Evolutionary conservation across 129 eudicot species (phyloP).

Genomic region (Saposhnikovia divaricata): DNA sequence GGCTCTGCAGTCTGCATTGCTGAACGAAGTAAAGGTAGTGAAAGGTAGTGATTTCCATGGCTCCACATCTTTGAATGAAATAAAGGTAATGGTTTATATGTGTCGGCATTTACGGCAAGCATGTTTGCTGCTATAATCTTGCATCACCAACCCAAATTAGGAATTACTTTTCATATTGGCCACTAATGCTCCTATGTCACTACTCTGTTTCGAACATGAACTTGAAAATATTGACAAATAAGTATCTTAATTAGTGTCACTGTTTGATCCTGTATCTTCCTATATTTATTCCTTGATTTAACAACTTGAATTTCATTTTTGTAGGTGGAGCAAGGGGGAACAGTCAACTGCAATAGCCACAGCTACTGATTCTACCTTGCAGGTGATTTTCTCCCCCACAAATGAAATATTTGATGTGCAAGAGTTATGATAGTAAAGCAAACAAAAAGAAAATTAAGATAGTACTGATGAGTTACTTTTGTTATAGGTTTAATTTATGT

Average conservation of each 20-base stretch:
- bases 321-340: slow-evolving; percentile 96
- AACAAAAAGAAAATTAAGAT: not conserved
- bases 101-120: not conserved
- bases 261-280: not conserved
- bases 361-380: slow-evolving; percentile 59
- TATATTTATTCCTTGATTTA: not conserved
- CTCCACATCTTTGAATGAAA: not conserved
- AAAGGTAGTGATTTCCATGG: not conserved
- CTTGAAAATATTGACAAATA: not conserved
- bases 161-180: not conserved
- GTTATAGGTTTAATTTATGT: too few relatives aligned
- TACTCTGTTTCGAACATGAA: not conserved
- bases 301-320: not conserved
- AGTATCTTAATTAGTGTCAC: not conserved
- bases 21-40: not conserved
- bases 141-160: not conserved
- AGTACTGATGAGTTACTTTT: not conserved
- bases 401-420: slow-evolving; percentile 2
- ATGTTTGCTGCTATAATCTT: not conserved
- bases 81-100: not conserved
- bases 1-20: not conserved
- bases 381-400: slow-evolving; percentile 32
- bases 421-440: not conserved
- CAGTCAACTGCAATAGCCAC: slow-evolving; percentile 85
- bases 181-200: not conserved